Evolutionary conservation across 257 asterid species (phyloP), one percentile per base, ranked within the genome.

Genomic region (Perilla frutescens): DNA sequence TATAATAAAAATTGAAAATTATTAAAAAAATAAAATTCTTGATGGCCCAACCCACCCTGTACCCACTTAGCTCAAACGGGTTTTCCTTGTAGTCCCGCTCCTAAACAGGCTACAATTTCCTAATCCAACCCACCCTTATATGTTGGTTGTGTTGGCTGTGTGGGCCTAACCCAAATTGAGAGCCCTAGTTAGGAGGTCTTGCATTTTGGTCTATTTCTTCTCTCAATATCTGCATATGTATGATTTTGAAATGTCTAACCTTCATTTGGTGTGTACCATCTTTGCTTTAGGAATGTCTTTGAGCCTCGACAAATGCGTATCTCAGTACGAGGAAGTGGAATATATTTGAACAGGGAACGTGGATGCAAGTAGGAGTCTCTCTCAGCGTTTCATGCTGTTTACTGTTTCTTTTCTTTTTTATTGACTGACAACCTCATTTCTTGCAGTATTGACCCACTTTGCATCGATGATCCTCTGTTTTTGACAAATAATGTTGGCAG

Each of bases 261-360:
- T 60, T 66, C 54, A 51, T 70, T 26, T 77, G 58, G 64, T 63
- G 43, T 69, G 81, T 64, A 76, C 62, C 80, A 32, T 73, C 64
- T 66, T 68, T 82, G 61, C 75, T 69, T 63, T 86, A 92, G 99
- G 84, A 95, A 95, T 85, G 97, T 95, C 57, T 95, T 95, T 80
- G 99, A 95, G 79, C 96, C 99, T 70, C 97, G 97, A 58, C 97
- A 90, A 78, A 92, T 92, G 96, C 96, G 97, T 68, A 81, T 95
- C 36, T 92, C 98, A 55, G 96, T 95, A 66, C 98, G 89, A 76
- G 99, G 99, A 75, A 92, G 92, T 80, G 99, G 99, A 40, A 48
- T 92, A 66, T 95, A 95, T 85, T 85, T 95, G 73, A 90, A 88
- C 59, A 84, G 99, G 82, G 99, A 89, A 79, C 88, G 91, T 34